Percentiles rank a stretch among this genome's conserved stretches.
phyloP scores from a whole-genome alignment of 1,284 basidiomycete genomes.

The Tranzscheliella williamsii region DNA sequence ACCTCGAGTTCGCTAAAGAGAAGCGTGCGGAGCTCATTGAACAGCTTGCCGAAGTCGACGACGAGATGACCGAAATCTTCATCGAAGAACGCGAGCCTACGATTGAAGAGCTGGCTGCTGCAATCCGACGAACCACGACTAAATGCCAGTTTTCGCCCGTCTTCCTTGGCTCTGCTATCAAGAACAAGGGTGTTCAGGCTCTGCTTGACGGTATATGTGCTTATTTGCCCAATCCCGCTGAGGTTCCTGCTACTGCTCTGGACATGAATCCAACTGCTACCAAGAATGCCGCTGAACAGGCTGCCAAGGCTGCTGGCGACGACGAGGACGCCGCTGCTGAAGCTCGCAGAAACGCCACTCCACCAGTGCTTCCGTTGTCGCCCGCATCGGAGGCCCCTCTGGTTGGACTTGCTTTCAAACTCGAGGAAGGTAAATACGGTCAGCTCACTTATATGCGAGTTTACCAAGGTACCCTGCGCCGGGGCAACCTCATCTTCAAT shows the following conservation, averaged over 20 bases:
- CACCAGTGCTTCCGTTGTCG: constrained; percentile 46
- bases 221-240: constrained; percentile 90
- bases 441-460: constrained; percentile 99
- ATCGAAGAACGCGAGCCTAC: constrained; percentile 68
- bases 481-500: constrained; percentile 84
- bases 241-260: constrained; percentile 78
- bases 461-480: constrained; percentile 90
- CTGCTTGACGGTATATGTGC: constrained; percentile 91
- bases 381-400: constrained; percentile 71
- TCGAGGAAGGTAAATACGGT: constrained; percentile 95
- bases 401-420: constrained; percentile 95
- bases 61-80: constrained; percentile 87
- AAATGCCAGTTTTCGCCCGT: constrained; percentile 91
- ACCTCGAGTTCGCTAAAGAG: constrained; percentile 62
- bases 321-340: constrained; percentile 42
- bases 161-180: constrained; percentile 95
- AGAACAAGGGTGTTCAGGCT: constrained; percentile 94
- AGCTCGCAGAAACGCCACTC: constrained; percentile 43
- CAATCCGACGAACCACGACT: constrained; percentile 87
- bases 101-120: constrained; percentile 72
- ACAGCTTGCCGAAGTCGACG: constrained; percentile 93
- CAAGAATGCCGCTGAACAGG: constrained; percentile 48
- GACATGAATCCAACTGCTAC: constrained; percentile 71
- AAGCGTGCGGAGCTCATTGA: constrained; percentile 80
- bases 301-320: constrained; percentile 35